Evolutionary conservation across 495 filamentous ascomycete species (phyloP), one percentile per base, ranked within the genome.

Genomic region (Hyphodiscus hymeniophilus): DNA sequence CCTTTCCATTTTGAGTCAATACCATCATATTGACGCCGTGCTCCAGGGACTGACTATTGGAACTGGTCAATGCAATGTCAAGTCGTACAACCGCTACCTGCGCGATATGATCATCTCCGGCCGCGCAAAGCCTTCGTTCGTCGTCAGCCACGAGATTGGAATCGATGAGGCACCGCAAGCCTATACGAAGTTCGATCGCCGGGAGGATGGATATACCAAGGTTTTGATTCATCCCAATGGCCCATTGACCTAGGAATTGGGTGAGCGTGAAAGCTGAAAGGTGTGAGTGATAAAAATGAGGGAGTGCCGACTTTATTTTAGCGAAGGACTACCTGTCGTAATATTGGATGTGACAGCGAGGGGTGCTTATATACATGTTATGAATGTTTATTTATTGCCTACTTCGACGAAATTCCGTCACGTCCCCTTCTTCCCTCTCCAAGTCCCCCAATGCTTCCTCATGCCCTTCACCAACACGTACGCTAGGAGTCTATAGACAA

Each of bases 401-500:
- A n/a, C n/a, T n/a, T n/a, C n/a, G n/a, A n/a, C n/a, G n/a, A n/a
- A n/a, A n/a, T n/a, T n/a, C n/a, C n/a, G n/a, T n/a, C n/a, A n/a
- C n/a, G n/a, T n/a, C 38, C 15, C 32, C 20, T n/a, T 22, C 38
- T 42, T 45, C 15, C 20, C 18, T 41, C 32, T 45, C 2, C 26
- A 28, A 32, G 35, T 40, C 38, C 57, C 57, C 65, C 66, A 71
- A 40, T 60, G 47, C 20, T 58, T 61, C 46, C 64, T 64, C 12
- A 51, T 72, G 26, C 66, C 55, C 54, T 77, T 75, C 45, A 87
- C 56, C 16, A 86, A 58, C 2, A 63, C 58, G 64, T 80, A 87
- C 6, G 84, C 82, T 18, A 85, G 47, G 7, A 80, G 3, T 38
- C 83, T 69, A 65, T 89, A 89, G 26, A 74, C 68, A 7, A 86